Base-by-base conservation (phyloP, 495 filamentous ascomycete genomes). In the Massariosphaeria phaeospora region DNA sequence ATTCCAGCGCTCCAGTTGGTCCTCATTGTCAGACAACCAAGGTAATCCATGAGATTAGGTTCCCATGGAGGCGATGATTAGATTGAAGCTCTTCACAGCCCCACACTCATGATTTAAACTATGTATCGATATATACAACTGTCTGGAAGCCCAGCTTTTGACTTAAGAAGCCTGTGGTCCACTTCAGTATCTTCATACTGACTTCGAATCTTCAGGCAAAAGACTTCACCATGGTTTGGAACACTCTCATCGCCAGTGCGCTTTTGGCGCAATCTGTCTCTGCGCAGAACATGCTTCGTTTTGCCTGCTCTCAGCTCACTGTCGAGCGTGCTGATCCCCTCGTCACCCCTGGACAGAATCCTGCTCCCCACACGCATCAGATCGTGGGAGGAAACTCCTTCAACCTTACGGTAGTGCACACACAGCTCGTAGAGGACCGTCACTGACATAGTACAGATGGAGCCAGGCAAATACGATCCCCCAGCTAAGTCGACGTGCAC, bases 281-380 rank as follows among this genome's bases (percentile, higher is more conserved):
- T 48, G 56, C 56, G 42, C 56, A 59, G 56, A 59, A 59, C 56
- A 59, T 61, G 50, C 69, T 75, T 42, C 72, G 72, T 25, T 75
- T 75, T 62, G 70, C 66, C 5, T 75, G 72, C 64, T 70, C 72
- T 23, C 72, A 73, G 63, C 71, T 73, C 25, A 70, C 72, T 5
- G 66, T 75, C 42, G 69, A 75, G 44, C 71, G 72, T 38, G 65
- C 72, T 36, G 72, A 75, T 52, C 72, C 72, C 63, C 72, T 66
- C 24, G 63, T 63, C 24, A 55, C 36, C 43, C 63, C 63, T 21
- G 63, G 59, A 39, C 46, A 48, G 34, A 42, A 34, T 20, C 63
- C 63, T 30, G 47, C 63, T 12, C 63, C 59, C 20, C 63, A 66
- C 34, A 52, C 59, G 5, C 63, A 66, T 54, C 59, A 62, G 44